Evolutionary conservation across 345 rosid genomes (phyloP).

Genomic region (Eucalyptus caleyi): DNA sequence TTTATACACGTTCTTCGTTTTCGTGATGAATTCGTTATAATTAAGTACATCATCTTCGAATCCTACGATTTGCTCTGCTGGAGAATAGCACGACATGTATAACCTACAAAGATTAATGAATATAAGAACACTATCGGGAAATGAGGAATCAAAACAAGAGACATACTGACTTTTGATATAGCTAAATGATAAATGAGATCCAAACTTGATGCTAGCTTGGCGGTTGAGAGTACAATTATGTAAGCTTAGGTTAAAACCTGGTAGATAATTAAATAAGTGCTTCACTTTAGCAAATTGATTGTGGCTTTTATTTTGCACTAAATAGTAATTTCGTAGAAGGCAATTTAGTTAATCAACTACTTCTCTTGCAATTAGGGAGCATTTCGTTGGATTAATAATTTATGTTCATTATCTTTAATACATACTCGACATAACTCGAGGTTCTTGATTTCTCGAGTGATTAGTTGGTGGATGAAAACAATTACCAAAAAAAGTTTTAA

Average conservation of each 20-base stretch:
- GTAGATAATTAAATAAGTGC: not conserved
- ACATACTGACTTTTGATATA: not conserved
- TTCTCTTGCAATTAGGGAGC: not conserved
- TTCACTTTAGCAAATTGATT: not conserved
- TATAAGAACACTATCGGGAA: not conserved
- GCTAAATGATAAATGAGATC: not conserved
- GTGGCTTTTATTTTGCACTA: not conserved
- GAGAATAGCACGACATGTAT: not conserved
- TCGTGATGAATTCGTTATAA: not conserved
- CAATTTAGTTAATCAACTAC: not conserved
- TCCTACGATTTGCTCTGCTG: not conserved
- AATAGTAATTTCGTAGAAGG: not conserved
- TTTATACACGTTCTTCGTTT: not conserved
- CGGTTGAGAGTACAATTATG: not conserved
- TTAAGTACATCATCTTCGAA: not conserved
- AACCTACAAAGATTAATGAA: not conserved
- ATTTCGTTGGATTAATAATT: not conserved
- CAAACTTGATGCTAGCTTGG: not conserved
- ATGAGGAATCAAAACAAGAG: not conserved
- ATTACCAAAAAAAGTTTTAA: too few relatives aligned
- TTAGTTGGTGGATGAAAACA: not conserved
- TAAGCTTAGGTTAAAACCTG: not conserved
- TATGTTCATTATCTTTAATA: not conserved
- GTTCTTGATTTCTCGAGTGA: not conserved
- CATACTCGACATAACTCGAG: not conserved